Base-by-base conservation (phyloP, 176 grass and related monocot genomes). In the Hsuehochloa calcarea region DNA sequence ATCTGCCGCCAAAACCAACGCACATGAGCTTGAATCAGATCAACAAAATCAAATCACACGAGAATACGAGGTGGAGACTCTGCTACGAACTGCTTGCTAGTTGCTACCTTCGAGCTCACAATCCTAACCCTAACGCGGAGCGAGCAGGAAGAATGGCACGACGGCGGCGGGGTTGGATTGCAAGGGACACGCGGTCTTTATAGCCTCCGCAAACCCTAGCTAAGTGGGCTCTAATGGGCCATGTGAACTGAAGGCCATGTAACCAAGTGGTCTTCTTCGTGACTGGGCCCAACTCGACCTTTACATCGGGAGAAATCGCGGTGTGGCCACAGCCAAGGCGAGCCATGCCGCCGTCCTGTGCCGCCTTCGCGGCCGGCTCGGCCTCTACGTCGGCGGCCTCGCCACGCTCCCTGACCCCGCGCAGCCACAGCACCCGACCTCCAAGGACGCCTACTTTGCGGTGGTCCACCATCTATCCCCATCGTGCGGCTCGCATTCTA, bases 381-480 rank as follows among this genome's bases (percentile, higher is more conserved):
- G 16, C 50, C 34, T 86, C 65, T 34, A 47, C 35, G 5, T 60
- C 60, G 72, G 68, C 61, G 35, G 62, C 46, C 49, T 77, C 27
- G 34, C 82, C 25, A 78, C 86, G 25, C 35, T 81, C 10, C 71
- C 84, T 3, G 65, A 75, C 41, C 34, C 75, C 16, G 3, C 51
- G 71, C 77, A 44, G 29, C 61, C 50, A 1, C 77, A 70, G n/a
- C 89, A 85, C 72, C 88, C 91, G 4, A 90, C 85, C 67, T 80
- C 74, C 25, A 95, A 94, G 46, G 93, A 98, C 78, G 96, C 93
- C 58, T 95, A 98, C 88, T 98, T 95, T 84, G 88, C 91, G 38
- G 91, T 77, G 44, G 90, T 95, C 82, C 87, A 93, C 77, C 93
- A 29, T 29, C 29, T 29, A 29, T 29, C n/a, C n/a, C n/a, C n/a